Evolutionary conservation across 2,329 filamentous ascomycete species (phyloP).

Genomic region (Bipolaris bicolor): DNA sequence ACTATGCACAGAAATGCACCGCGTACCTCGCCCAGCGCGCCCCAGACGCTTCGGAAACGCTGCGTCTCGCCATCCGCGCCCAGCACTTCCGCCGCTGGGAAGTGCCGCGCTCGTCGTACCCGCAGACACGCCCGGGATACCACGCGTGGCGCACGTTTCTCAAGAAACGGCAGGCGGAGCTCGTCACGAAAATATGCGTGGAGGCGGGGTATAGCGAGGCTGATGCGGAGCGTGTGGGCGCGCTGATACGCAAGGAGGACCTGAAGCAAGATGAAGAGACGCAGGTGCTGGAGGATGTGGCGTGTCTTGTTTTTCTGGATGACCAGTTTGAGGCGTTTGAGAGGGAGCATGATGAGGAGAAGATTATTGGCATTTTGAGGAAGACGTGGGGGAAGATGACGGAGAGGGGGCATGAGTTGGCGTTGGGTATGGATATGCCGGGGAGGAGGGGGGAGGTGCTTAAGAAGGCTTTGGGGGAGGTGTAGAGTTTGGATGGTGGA

Average conservation of each 20-base stretch:
- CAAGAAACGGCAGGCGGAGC: slow-evolving; percentile 72
- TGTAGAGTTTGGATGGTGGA: neutral
- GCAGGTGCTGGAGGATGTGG: slow-evolving; percentile 82
- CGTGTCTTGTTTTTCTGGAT: slow-evolving; percentile 85
- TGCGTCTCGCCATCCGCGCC: slow-evolving; percentile 79
- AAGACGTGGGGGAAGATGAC: slow-evolving; percentile 53
- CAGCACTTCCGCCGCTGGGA: slow-evolving; percentile 90
- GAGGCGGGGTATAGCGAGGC: slow-evolving; percentile 58
- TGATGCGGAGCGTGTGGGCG: slow-evolving; percentile 67
- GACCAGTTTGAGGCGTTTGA: slow-evolving; percentile 86
- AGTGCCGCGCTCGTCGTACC: slow-evolving; percentile 74
- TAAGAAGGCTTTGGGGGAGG: slow-evolving; percentile 42
- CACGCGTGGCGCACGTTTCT: slow-evolving; percentile 78
- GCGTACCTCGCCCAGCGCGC: slow-evolving; percentile 68
- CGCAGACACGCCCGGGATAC: slow-evolving; percentile 77
- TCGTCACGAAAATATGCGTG: slow-evolving; percentile 61
- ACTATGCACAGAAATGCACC: slow-evolving; percentile 83
- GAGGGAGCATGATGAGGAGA: slow-evolving; percentile 74
- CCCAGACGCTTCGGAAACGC: slow-evolving; percentile 67
- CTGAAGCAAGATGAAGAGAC: slow-evolving; percentile 69
- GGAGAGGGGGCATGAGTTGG: slow-evolving; percentile 42
- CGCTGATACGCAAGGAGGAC: slow-evolving; percentile 80
- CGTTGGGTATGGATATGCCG: slow-evolving; percentile 44
- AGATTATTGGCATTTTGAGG: slow-evolving; percentile 64
- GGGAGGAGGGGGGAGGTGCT: slow-evolving; percentile 39